phyloP scores from a whole-genome alignment of 768 basidiomycete genomes.

The Lepiota venenata region DNA sequence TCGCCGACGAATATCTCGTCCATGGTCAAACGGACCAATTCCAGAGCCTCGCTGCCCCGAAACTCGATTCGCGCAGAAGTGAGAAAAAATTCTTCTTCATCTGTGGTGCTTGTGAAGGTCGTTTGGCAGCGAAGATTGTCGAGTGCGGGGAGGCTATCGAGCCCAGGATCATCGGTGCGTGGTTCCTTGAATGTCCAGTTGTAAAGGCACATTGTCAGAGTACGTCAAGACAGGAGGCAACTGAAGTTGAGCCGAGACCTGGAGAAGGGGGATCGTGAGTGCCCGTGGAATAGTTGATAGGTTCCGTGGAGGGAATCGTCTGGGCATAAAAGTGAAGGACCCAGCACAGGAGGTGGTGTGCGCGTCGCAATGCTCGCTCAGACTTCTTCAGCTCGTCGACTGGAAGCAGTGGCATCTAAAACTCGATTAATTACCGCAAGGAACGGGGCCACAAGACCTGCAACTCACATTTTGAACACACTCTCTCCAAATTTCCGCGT shows the following conservation, averaged over 20 bases:
- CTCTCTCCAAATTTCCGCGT: conserved; percentile 50
- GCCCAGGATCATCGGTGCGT: conserved; percentile 19
- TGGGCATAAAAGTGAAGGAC: conserved; percentile 80
- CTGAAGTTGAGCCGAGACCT: conserved; percentile 65
- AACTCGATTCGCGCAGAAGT: conserved; percentile 85
- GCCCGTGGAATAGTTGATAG: conserved; percentile 65
- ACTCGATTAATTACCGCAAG: not conserved
- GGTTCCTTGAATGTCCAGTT: conserved; percentile 59
- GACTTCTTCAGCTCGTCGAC: conserved; percentile 44
- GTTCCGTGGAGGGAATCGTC: conserved; percentile 43
- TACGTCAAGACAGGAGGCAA: conserved; percentile 89
- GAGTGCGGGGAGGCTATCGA: conserved; percentile 38
- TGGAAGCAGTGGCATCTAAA: conserved; percentile 51
- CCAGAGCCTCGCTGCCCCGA: conserved; percentile 78
- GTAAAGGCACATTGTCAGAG: conserved; percentile 88
- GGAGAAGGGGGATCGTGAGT: conserved; percentile 72
- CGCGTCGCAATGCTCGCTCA: conserved; percentile 59
- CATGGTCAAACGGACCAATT: conserved; percentile 80
- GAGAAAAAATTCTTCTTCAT: conserved; percentile 88
- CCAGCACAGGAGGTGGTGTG: conserved; percentile 71
- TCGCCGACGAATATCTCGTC: conserved; percentile 87
- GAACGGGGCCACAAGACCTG: not conserved
- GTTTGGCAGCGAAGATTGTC: conserved; percentile 64
- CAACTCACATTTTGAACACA: conserved; percentile 42
- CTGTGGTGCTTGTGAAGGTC: conserved; percentile 72